Conservation (phyloP, 2,329 filamentous ascomycete species). For the Parafenestella ontariensis region DNA sequence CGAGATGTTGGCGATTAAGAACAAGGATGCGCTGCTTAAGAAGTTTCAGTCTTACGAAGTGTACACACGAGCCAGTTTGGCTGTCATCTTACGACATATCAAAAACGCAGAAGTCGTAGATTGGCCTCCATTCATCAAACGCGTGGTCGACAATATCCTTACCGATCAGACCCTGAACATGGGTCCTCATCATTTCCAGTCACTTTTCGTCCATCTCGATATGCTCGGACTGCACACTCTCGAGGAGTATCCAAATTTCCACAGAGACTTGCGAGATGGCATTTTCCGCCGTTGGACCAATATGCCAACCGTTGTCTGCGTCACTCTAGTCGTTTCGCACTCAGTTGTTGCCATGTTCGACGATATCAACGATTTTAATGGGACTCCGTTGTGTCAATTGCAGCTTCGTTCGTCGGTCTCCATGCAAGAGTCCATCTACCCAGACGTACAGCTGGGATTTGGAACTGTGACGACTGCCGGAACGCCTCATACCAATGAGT, state of each 20-base stretch:
- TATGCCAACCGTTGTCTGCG: constrained; percentile 16
- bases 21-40: background rate
- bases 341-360: constrained; percentile 7
- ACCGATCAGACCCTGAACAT: constrained; percentile 13
- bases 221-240: constrained; percentile 6
- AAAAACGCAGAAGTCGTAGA: background rate
- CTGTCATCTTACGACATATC: constrained; percentile 12
- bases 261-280: background rate
- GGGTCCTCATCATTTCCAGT: constrained; percentile 15
- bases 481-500: constrained; percentile 10
- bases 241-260: background rate
- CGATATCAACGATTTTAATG: constrained; percentile 1
- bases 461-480: constrained; percentile 12
- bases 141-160: constrained; percentile 4
- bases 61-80: constrained; percentile 19
- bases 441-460: constrained; percentile 20
- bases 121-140: constrained; percentile 4
- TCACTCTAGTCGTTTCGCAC: constrained; percentile 23
- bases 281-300: constrained; percentile 21
- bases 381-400: constrained; percentile 12
- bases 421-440: constrained; percentile 5
- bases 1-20: background rate
- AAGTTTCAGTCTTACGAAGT: constrained; percentile 28
- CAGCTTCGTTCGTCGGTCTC: constrained; percentile 8
- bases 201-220: constrained; percentile 16